Conservation (phyloP, 176 grass and related monocot species). For the Raddia guianensis region DNA sequence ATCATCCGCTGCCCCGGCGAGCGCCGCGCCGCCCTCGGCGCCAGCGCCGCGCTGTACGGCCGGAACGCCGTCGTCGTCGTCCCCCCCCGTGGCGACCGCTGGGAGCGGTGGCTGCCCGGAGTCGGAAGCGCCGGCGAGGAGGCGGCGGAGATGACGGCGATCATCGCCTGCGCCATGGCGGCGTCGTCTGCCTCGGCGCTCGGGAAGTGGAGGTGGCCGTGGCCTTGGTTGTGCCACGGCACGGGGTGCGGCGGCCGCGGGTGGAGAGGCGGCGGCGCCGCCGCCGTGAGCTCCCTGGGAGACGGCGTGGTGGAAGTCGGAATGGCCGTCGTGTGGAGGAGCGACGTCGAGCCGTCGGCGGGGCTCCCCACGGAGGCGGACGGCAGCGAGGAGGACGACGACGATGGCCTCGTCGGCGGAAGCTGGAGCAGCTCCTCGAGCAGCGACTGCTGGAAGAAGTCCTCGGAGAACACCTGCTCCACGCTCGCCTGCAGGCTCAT, state of each 20-base stretch:
- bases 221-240: background rate
- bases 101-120: background rate
- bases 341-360: slow-evolving; percentile 48
- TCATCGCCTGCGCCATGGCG: slow-evolving; percentile 65
- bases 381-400: slow-evolving; percentile 51
- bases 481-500: slow-evolving; percentile 45
- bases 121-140: background rate
- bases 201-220: slow-evolving; percentile 35
- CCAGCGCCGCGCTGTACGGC: slow-evolving; percentile 55
- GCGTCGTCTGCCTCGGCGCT: slow-evolving; percentile 54
- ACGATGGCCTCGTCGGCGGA: slow-evolving; percentile 46
- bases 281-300: background rate
- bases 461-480: slow-evolving; percentile 76
- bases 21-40: slow-evolving; percentile 18
- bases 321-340: slow-evolving; percentile 18
- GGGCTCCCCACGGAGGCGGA: slow-evolving; percentile 57
- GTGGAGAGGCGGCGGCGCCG: background rate
- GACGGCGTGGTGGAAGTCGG: background rate
- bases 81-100: background rate
- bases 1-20: slow-evolving; percentile 62
- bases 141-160: slow-evolving; percentile 56
- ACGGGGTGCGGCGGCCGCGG: slow-evolving; percentile 2
- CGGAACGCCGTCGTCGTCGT: slow-evolving; percentile 45
- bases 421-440: slow-evolving; percentile 50
- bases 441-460: slow-evolving; percentile 65